These are phyloP conservation scores for Aspergillus hortae DNA, from an alignment of 2,329 filamentous ascomycete genomes.

Conservation along the genomic window DNA sequence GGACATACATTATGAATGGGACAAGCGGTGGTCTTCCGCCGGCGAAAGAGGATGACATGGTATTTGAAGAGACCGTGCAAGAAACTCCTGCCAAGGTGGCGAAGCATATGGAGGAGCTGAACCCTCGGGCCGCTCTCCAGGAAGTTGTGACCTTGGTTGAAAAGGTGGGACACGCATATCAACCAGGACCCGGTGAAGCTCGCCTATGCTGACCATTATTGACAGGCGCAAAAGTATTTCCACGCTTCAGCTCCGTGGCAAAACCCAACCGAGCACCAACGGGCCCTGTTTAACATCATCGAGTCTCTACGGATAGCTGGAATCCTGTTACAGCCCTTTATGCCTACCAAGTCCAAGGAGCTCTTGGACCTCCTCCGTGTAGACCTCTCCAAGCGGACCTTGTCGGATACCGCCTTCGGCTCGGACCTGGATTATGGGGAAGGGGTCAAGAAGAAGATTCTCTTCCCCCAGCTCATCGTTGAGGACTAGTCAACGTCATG, in stretches of 20 bases:
- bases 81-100: constrained; percentile 43
- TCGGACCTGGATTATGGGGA: constrained; percentile 69
- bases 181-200: background rate
- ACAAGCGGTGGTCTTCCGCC: constrained; percentile 25
- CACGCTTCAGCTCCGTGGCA: constrained; percentile 67
- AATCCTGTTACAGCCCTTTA: constrained; percentile 86
- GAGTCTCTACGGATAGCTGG: constrained; percentile 76
- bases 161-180: constrained; percentile 44
- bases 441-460: constrained; percentile 41
- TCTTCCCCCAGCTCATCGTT: constrained; percentile 50
- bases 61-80: constrained; percentile 41
- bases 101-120: constrained; percentile 59
- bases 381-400: constrained; percentile 54
- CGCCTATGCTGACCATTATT: constrained; percentile 2
- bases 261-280: constrained; percentile 47
- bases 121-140: constrained; percentile 64
- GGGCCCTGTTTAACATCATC: constrained; percentile 65
- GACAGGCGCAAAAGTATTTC: constrained; percentile 65
- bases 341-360: constrained; percentile 71
- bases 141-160: constrained; percentile 61
- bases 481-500: constrained; percentile 22
- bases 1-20: constrained; percentile 51
- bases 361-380: constrained; percentile 80
- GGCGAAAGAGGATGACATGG: constrained; percentile 26
- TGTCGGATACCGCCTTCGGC: constrained; percentile 60